Base-by-base conservation (phyloP, 1,284 basidiomycete genomes). In the Boletus sp. region DNA sequence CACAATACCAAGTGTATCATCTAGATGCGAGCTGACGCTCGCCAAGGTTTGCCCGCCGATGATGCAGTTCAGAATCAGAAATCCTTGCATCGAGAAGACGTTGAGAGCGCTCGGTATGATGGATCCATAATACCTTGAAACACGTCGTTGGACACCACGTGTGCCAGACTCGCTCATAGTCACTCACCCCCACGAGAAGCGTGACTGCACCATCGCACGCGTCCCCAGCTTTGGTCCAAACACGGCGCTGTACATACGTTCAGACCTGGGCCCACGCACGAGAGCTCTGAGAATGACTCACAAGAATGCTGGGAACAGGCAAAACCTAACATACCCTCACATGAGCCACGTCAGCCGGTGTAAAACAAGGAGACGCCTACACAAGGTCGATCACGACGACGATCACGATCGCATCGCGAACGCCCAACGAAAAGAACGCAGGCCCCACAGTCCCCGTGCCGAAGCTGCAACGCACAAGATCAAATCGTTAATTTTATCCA, bases 41-140 rank as follows among this genome's bases (percentile, higher is more conserved):
- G 80, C 77, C 35, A 91, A 68, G 1, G 82, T 78, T 61, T 90
- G 86, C 0, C 86, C 88, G 6, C 85, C 88, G 43, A 88, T 72
- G 57, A 91, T 88, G 42, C 76, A 78, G 57, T 85, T 86, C 46
- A 93, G 67, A 39, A 88, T 77, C 44, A 85, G 70, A 66, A 81
- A 91, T 0, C 86, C 84, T 61, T 86, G 70, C 68, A 81, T 74
- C 40, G 76, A 72, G 41, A 81, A 55, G 3, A 82, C 78, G 56
- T 88, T 88, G 41, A 87, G 70, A n/a, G 77, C 41, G 19, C 80
- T 80, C 13, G 84, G 82, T 29, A 87, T 70, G 37, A 81, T 70
- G 5, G 78, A 75, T 1, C 78, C 81, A 54, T 78, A 81, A 61
- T 81, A 84, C 9, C 83, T 85, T 57, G 42, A 40, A 32, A 37